Percentiles rank a stretch among this genome's conserved stretches.
Evolutionary conservation across 2,329 filamentous ascomycete species (phyloP).

Genomic region (Bipolaris zeicola): DNA sequence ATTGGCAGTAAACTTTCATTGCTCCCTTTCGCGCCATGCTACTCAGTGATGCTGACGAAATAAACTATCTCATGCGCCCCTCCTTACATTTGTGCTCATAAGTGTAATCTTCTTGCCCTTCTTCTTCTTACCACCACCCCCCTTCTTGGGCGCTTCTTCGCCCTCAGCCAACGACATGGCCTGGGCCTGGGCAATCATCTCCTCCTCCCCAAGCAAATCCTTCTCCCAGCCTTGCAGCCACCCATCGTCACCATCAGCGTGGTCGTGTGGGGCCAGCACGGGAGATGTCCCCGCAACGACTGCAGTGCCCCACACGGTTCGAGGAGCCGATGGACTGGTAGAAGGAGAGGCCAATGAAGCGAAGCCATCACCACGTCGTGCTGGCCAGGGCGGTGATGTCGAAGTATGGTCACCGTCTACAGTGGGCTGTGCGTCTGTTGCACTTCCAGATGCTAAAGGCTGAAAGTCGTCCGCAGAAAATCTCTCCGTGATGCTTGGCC

Average conservation of each 20-base stretch:
- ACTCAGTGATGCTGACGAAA: constrained; percentile 29
- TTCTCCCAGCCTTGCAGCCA: constrained; percentile 87
- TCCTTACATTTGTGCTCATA: constrained; percentile 68
- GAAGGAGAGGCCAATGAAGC: constrained; percentile 75
- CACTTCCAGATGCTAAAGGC: constrained; percentile 40
- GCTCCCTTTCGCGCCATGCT: constrained; percentile 33
- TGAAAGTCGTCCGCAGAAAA: constrained; percentile 59
- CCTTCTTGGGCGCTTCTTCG: constrained; percentile 39
- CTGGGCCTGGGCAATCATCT: constrained; percentile 57
- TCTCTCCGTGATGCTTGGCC: constrained; percentile 59
- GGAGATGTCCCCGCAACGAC: constrained; percentile 65
- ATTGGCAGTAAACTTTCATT: constrained; percentile 14
- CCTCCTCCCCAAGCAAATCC: constrained; percentile 68
- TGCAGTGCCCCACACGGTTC: constrained; percentile 92
- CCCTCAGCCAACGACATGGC: constrained; percentile 43
- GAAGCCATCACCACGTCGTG: constrained; percentile 64
- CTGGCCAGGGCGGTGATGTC: constrained; percentile 56
- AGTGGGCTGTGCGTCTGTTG: constrained; percentile 30
- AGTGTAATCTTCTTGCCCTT: constrained; percentile 72
- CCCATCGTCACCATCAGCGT: constrained; percentile 68
- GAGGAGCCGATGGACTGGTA: constrained; percentile 75
- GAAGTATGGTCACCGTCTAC: constrained; percentile 45
- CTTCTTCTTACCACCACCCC: constrained; percentile 61
- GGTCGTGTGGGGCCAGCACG: constrained; percentile 53
- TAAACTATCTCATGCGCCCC: constrained; percentile 54